Conservation (phyloP, 2,329 filamentous ascomycete genomes). For the Hypoxylon sp. region DNA sequence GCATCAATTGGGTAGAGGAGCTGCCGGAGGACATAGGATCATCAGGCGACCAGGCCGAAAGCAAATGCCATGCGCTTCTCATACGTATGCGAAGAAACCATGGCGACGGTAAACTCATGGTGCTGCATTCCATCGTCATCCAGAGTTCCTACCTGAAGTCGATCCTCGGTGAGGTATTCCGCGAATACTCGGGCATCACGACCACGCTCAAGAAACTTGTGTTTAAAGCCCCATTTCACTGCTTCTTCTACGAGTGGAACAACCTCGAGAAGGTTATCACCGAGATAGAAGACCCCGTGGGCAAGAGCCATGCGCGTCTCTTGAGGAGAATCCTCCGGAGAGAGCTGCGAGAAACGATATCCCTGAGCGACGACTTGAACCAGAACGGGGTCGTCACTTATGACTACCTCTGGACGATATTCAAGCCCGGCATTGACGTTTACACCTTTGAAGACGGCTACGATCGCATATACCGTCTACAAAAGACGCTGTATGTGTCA, state of each 20-base stretch:
- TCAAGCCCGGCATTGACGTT: slow-evolving; percentile 60
- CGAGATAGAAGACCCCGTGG: slow-evolving; percentile 64
- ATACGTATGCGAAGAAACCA: slow-evolving; percentile 32
- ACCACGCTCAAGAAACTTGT: slow-evolving; percentile 70
- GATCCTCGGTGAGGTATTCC: slow-evolving; percentile 66
- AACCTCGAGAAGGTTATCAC: slow-evolving; percentile 52
- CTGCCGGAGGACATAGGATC: slow-evolving; percentile 39
- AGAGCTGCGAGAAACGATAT: slow-evolving; percentile 65
- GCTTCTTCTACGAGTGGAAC: slow-evolving; percentile 67
- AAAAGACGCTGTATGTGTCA: slow-evolving; percentile 54
- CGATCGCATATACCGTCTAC: slow-evolving; percentile 56
- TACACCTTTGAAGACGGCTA: slow-evolving; percentile 57
- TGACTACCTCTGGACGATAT: slow-evolving; percentile 66
- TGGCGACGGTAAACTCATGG: slow-evolving; percentile 27
- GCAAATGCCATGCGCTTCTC: slow-evolving; percentile 32
- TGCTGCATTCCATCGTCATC: slow-evolving; percentile 60
- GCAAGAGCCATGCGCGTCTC: slow-evolving; percentile 56
- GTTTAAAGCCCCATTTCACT: slow-evolving; percentile 71
- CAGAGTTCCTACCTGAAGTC: slow-evolving; percentile 72
- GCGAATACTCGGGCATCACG: slow-evolving; percentile 71
- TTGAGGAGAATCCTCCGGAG: slow-evolving; percentile 62
- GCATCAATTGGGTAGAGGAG: slow-evolving; percentile 50
- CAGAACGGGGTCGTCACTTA: slow-evolving; percentile 66
- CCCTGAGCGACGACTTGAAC: slow-evolving; percentile 64
- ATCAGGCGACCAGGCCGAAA: slow-evolving; percentile 29